A percentile compares a stretch with the other conserved stretches of the same genome.
Evolutionary conservation across 352 stramenopile species (phyloP).

Genomic region (Phytophthora vignae): DNA sequence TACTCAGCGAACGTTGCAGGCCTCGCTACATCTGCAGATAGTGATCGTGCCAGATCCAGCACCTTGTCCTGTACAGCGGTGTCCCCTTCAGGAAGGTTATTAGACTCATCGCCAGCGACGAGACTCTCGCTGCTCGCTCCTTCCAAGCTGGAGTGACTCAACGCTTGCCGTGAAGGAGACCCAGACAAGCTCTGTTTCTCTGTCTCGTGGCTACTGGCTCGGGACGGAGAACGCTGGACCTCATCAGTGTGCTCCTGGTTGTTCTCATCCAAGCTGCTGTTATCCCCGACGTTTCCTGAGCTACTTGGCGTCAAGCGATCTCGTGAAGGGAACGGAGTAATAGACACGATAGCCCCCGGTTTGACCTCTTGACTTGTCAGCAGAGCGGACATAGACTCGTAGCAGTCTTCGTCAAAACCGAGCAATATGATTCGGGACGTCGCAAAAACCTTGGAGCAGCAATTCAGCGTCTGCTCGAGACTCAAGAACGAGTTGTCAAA

Average conservation of each 20-base stretch:
- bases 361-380: constrained; percentile 18
- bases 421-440: constrained; percentile 65
- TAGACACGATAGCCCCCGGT: background rate
- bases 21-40: constrained; percentile 15
- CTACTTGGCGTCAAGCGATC: constrained; percentile 12
- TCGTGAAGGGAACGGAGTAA: constrained; percentile 12
- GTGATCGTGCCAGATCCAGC: constrained; percentile 7
- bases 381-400: constrained; percentile 52
- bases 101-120: background rate
- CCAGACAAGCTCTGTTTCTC: constrained; percentile 6
- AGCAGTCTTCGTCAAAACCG: constrained; percentile 75
- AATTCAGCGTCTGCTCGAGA: constrained; percentile 46
- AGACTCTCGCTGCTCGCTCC: background rate
- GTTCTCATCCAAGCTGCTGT: constrained; percentile 1
- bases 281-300: constrained; percentile 24
- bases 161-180: constrained; percentile 20
- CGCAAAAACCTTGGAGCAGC: constrained; percentile 48
- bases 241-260: background rate
- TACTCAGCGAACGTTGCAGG: constrained; percentile 43
- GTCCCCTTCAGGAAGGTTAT: constrained; percentile 7
- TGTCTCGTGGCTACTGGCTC: constrained; percentile 7
- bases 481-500: constrained; percentile 68
- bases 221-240: constrained; percentile 1
- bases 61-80: constrained; percentile 11
- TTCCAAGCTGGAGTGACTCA: constrained; percentile 2